Base-by-base conservation (phyloP, 2,329 filamentous ascomycete species). In the Ceratocystis cacaofunesta region DNA sequence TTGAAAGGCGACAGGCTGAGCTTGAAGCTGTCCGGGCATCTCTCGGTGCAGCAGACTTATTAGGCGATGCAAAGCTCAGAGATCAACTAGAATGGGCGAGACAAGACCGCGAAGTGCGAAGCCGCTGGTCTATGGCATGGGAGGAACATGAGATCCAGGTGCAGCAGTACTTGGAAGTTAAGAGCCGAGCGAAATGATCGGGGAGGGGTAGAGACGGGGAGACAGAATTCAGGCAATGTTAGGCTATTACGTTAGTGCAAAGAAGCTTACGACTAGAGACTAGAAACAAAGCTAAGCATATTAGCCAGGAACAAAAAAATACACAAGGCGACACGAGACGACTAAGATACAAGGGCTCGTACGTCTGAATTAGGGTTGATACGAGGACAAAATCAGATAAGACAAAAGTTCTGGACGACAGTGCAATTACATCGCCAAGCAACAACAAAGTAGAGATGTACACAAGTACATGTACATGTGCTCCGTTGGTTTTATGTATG, bases 21-120 rank as follows among this genome's bases (percentile, higher is more conserved):
- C 75, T 79, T 43, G 72, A 76, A 50, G 71, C 70, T 1, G 84
- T 81, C 73, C 71, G 83, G 19, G 74, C 75, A 36, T 70, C 73
- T 7, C 72, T 72, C 1, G 73, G 78, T 28, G 75, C 80, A 48
- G 68, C 70, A 1, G 83, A 81, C 0, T 77, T 85, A 28, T n/a
- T 68, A 5, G 43, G 61, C 17, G 66, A 68, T n/a, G 30, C 36
- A 15, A 46, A 58, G 17, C 25, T 68, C 10, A 72, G 76, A 17
- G 79, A 81, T 65, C 90, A 90, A 71, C 72, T 83, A 66, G 75
- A 75, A 46, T 83, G 82, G 72, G 74, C 87, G 65, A 80, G 82
- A 69, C 82, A 89, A 73, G 88, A 91, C 71, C 80, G 84, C 68
- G 76, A 78, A 61, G 82, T 89, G 4, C 77, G 85, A 65, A 78